These are phyloP conservation scores for Kwoniella dendrophila DNA, from an alignment of 768 basidiomycete species.

Conservation along the genomic window DNA sequence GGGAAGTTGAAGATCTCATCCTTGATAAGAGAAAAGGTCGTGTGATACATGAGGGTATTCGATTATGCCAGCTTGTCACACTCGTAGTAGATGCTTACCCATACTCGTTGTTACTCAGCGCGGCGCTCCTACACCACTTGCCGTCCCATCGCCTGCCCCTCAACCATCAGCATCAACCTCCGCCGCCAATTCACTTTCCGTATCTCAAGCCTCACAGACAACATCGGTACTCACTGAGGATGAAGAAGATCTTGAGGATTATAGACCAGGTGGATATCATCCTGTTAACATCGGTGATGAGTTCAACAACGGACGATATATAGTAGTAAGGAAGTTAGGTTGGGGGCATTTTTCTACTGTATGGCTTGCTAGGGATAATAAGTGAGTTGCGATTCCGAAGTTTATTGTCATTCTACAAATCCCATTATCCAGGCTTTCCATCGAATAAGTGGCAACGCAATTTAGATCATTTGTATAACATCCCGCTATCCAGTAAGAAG, in stretches of 20 bases:
- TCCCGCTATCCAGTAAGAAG: too few relatives aligned
- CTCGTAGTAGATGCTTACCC: neutral
- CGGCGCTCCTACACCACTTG: conserved; percentile 25
- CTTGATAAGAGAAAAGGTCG: conserved; percentile 2
- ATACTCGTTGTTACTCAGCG: conserved; percentile 9
- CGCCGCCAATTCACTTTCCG: conserved; percentile 32
- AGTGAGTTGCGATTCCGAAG: conserved; percentile 43
- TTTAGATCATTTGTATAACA: too few relatives aligned
- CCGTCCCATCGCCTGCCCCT: conserved; percentile 25
- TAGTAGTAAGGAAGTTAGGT: conserved; percentile 85
- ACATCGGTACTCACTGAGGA: conserved; percentile 55
- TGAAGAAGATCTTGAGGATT: conserved; percentile 86
- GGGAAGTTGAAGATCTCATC: conserved; percentile 5
- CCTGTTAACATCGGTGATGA: conserved; percentile 77
- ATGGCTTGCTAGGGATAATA: conserved; percentile 56
- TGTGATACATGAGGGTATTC: neutral
- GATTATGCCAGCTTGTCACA: neutral
- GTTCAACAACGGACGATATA: conserved; percentile 82
- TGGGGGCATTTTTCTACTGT: conserved; percentile 57
- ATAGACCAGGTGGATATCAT: conserved; percentile 64
- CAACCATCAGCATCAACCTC: conserved; percentile 40
- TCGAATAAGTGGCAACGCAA: too few relatives aligned
- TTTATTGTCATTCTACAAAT: neutral
- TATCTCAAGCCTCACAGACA: conserved; percentile 34
- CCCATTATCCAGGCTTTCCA: neutral